Evolutionary conservation across 768 basidiomycete species (phyloP).

Genomic region (Multifurca ochricompacta): DNA sequence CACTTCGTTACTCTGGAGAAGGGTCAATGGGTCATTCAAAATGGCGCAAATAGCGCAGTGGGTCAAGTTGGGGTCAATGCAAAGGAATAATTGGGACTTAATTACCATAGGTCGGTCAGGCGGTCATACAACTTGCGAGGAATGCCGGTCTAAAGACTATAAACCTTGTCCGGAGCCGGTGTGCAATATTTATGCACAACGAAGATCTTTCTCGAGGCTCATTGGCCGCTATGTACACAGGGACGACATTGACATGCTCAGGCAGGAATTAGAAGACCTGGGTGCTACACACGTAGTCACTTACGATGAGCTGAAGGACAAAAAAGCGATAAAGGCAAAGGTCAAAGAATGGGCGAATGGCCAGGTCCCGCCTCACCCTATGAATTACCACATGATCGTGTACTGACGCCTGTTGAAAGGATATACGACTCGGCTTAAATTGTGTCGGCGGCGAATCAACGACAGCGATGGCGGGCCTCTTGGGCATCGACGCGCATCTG

Average conservation of each 20-base stretch:
- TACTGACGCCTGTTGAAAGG: constrained; percentile 24
- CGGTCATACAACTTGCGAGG: constrained; percentile 80
- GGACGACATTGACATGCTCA: constrained; percentile 44
- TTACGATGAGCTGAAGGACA: constrained; percentile 65
- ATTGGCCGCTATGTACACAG: constrained; percentile 28
- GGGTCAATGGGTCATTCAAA: constrained; percentile 81
- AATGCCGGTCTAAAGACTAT: constrained; percentile 64
- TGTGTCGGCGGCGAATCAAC: constrained; percentile 64
- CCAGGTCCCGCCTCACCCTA: constrained; percentile 36
- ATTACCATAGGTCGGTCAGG: constrained; percentile 70
- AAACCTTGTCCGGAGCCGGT: constrained; percentile 75
- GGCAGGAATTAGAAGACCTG: constrained; percentile 42
- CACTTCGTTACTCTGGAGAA: constrained; percentile 55
- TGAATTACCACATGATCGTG: neutral
- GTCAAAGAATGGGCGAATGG: constrained; percentile 59
- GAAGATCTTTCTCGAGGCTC: neutral
- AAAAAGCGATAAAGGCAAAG: constrained; percentile 36
- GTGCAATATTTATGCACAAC: constrained; percentile 16
- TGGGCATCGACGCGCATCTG: constrained; percentile 62
- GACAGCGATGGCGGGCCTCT: constrained; percentile 55
- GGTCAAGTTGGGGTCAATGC: constrained; percentile 23
- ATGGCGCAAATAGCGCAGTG: constrained; percentile 80
- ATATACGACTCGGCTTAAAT: constrained; percentile 43
- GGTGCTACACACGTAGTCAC: constrained; percentile 75
- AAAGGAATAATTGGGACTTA: neutral